Base-by-base conservation (phyloP, 441 rosid genomes). In the Hura crepitans region DNA sequence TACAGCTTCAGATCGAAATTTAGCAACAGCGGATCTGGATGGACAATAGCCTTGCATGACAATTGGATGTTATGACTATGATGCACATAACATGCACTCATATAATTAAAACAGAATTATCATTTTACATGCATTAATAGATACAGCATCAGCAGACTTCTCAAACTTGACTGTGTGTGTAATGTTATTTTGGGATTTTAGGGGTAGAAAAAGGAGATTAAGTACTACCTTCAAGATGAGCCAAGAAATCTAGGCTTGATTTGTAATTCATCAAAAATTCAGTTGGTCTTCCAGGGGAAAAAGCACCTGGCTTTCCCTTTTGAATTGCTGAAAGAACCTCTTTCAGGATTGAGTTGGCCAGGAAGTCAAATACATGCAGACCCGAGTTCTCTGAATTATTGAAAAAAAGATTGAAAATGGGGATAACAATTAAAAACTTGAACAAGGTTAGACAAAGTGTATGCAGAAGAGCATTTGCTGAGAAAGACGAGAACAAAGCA, bases 221-320 rank as follows among this genome's bases (percentile, higher is more conserved):
- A 27, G 51, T 37, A 57, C 72, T 87, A 96, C 98, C 99, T 93
- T 96, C 96, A 74, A 96, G 91, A 83, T 86, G 80, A 73, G 87
- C 90, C 84, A 96, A 72, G 85, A 96, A 92, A 70, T 89, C 85
- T 25, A 91, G 79, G 84, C 96, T 96, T 74, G 96, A 87, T 76
- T 89, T 92, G 85, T 89, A 92, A 82, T 96, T 96, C 76, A 78
- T 87, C 75, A 96, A 81, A 90, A 96, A 92, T 55, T 87, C 96
- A 23, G 89, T 82, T 65, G 98, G 98, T 74, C 97, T 91, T 81
- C 99, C 99, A 49, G 99, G 95, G 69, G 99, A 91, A 85, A 91
- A 95, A 20, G 91, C 97, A 75, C 96, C 87, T 45, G 98, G 96
- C 80, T 92, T 95, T 77, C 89, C 91, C 78, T 86, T 92, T 79